phyloP scores from a whole-genome alignment of 164 flowering plant species.

The Buxus sempervirens region DNA sequence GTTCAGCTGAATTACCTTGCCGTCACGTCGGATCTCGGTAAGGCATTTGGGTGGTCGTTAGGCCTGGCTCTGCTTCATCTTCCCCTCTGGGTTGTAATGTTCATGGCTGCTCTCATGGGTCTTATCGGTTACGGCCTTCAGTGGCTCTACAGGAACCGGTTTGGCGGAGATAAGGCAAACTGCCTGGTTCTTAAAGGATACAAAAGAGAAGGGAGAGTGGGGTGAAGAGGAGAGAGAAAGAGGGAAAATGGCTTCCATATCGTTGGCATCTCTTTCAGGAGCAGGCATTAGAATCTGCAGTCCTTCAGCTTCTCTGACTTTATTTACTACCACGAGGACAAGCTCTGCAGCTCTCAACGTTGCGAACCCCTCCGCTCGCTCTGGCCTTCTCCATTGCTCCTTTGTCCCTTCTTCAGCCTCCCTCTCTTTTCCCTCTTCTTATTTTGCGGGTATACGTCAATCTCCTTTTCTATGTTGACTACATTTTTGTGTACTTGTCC shows the following conservation, averaged over 20 bases:
- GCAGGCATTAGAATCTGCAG: background rate
- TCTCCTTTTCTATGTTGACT: background rate
- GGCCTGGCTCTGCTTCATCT: too few relatives aligned
- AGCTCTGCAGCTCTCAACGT: constrained; percentile 20
- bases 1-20: too few relatives aligned
- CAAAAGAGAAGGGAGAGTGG: background rate
- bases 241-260: constrained; percentile 9
- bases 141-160: too few relatives aligned
- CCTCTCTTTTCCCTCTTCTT: constrained; percentile 38
- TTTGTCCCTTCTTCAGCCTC: constrained; percentile 44
- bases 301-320: constrained; percentile 45
- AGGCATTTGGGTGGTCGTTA: too few relatives aligned
- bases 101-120: too few relatives aligned
- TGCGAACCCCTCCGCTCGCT: constrained; percentile 21
- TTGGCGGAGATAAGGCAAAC: background rate
- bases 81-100: too few relatives aligned
- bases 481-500: constrained; percentile 4
- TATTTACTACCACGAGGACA: constrained; percentile 25
- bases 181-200: background rate
- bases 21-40: too few relatives aligned
- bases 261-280: constrained; percentile 13
- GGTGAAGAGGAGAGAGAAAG: background rate
- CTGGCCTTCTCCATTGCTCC: constrained; percentile 51
- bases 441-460: constrained; percentile 46
- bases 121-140: too few relatives aligned